Base-by-base conservation (phyloP, 2,329 filamentous ascomycete species). In the Orbilia oligospora region DNA sequence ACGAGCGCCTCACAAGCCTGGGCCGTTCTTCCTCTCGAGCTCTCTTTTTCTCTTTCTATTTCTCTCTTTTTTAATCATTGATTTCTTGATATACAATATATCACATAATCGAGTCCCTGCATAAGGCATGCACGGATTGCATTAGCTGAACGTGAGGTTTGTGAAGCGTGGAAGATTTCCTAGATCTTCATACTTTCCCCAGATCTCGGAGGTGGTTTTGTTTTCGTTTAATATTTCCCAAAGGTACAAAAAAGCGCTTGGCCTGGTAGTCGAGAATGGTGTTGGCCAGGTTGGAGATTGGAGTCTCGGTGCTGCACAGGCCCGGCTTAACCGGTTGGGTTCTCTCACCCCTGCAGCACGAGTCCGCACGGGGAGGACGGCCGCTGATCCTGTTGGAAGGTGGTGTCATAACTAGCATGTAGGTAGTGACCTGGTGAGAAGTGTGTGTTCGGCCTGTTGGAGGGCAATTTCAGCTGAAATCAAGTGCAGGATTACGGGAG, bases 21-120 rank as follows among this genome's bases (percentile, higher is more conserved):
- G 36, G 14, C 56, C n/a, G 12, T 55, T 55, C 53, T 38, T 8
- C 16, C 5, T 49, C 20, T 10, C 1, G n/a, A 30, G 27, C 27
- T 30, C 6, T 51, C 22, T 24, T 51, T 58, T 12, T 14, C 30
- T 12, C 18, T 36, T 3, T 12, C 56, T 61, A 9, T 44, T 44
- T 27, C 9, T 41, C 14, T 24, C 5, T 38, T 38, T 20, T 38
- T 36, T 33, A 8, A 38, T 36, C 16, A 22, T 36, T 9, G 33
- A n/a, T 48, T 44, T 33, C 36, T 56, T 18, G 41, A 53, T 63
- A 33, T 48, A 41, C 41, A 48, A 65, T 76, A 65, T 71, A 68
- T 78, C 73, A 78, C 73, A 71, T 53, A 78, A 68, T 71, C 44
- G 24, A 68, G 73, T 78, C 73, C 73, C 73, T 78, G 73, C 73